Conservation (phyloP, 1,284 basidiomycete species). For the Apiotrichum mycotoxinovorans region DNA sequence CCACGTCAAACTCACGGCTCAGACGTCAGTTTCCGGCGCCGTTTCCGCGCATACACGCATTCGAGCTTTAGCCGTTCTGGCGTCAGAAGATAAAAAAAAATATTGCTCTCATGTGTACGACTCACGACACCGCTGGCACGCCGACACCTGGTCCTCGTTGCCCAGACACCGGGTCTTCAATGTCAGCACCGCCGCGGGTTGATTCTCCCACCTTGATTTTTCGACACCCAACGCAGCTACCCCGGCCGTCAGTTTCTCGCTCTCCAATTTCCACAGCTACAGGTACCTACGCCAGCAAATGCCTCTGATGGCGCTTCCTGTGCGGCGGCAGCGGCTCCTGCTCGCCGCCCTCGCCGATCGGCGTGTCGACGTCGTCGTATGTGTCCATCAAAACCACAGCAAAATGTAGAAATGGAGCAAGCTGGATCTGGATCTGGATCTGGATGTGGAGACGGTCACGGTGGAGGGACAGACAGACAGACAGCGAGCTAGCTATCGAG, state of each 20-base stretch:
- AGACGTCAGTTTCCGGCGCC: background rate
- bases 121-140: slow-evolving; percentile 6
- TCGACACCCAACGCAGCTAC: slow-evolving; percentile 1
- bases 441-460: no score
- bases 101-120: background rate
- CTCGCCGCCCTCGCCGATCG: background rate
- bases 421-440: no score
- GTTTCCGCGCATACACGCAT: slow-evolving; percentile 3
- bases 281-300: background rate
- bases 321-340: background rate
- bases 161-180: slow-evolving; percentile 6
- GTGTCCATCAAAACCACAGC: no score
- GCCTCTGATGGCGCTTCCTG: slow-evolving; percentile 3
- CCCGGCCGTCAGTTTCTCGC: background rate
- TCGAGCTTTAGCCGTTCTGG: slow-evolving; percentile 6
- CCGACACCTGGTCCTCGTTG: slow-evolving; percentile 3
- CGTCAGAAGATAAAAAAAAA: background rate
- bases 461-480: no score
- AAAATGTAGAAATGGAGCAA: no score
- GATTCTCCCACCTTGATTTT: background rate
- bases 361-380: background rate
- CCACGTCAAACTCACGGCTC: background rate
- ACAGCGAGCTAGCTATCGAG: no score
- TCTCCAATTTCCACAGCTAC: background rate
- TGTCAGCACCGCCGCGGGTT: background rate